A percentile compares a stretch with the other conserved stretches of the same genome.
phyloP scores from a whole-genome alignment of 768 basidiomycete genomes.

The Dictyophora rubrovolvata region DNA sequence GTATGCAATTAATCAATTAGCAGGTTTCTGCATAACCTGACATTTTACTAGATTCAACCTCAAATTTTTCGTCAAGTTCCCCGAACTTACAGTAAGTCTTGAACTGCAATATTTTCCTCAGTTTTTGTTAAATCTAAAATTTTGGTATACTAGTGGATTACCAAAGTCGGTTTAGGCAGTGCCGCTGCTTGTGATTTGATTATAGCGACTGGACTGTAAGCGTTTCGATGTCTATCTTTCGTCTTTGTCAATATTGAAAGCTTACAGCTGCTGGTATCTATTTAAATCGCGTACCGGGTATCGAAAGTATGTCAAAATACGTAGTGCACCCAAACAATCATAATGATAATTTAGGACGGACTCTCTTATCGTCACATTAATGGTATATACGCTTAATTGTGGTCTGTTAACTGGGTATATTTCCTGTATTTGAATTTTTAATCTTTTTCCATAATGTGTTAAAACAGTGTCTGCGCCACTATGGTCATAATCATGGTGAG shows the following conservation, averaged over 20 bases:
- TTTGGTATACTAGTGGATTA: conserved; percentile 33
- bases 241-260: not conserved
- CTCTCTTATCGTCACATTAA: conserved; percentile 16
- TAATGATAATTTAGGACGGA: conserved; percentile 16
- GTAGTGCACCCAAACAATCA: not conserved
- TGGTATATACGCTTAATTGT: conserved; percentile 19
- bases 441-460: not conserved
- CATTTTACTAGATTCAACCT: not conserved
- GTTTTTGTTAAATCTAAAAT: conserved; percentile 22
- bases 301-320: not conserved
- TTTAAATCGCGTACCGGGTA: not conserved
- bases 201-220: conserved; percentile 36
- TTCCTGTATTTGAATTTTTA: not conserved
- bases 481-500: conserved; percentile 1
- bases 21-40: conserved; percentile 8
- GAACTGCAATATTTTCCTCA: conserved; percentile 14
- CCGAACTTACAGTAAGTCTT: conserved; percentile 22
- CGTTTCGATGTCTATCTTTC: conserved; percentile 16
- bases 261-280: conserved; percentile 14
- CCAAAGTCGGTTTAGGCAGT: conserved; percentile 33
- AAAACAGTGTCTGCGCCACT: not conserved
- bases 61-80: conserved; percentile 26
- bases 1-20: conserved; percentile 7
- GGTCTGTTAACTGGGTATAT: conserved; percentile 19
- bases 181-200: conserved; percentile 40